These are phyloP conservation scores for Colletotrichum plurivorum DNA, from an alignment of 2,329 filamentous ascomycete genomes.

Conservation along the genomic window DNA sequence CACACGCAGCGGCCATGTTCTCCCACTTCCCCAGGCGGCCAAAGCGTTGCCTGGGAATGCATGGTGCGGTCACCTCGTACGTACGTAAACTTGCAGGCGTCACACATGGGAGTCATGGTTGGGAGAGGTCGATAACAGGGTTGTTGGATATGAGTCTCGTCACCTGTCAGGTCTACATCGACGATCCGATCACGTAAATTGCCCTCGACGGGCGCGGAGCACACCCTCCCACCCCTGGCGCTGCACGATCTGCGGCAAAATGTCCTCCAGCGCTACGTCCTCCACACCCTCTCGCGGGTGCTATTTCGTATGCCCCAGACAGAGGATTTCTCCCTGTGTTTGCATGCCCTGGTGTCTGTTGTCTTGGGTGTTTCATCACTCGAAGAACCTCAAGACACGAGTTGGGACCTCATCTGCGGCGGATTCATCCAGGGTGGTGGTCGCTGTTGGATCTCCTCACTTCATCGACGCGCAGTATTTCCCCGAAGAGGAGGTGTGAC, in stretches of 20 bases:
- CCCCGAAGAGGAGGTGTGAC: background rate
- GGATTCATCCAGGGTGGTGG: background rate
- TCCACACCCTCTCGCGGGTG: background rate
- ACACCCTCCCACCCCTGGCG: background rate
- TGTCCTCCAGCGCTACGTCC: background rate
- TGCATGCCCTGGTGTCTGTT: background rate
- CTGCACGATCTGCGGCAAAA: constrained; percentile 25
- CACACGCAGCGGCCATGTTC: background rate
- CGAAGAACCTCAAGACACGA: background rate
- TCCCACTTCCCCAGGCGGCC: constrained; percentile 1
- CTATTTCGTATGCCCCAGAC: background rate
- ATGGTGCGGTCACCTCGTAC: background rate
- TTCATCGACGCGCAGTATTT: constrained; percentile 2
- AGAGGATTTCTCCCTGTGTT: background rate
- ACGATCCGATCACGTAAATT: constrained; percentile 16
- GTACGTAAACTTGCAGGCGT: no score
- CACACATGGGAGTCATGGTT: no score
- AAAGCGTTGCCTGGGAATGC: constrained; percentile 7
- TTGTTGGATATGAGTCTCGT: background rate
- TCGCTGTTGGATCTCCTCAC: background rate
- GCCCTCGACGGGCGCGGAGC: background rate
- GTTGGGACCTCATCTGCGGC: background rate
- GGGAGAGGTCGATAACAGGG: no score
- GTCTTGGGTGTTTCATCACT: background rate
- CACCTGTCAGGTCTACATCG: constrained; percentile 12